Evolutionary conservation across 345 rosid genomes (phyloP).

Genomic region (Eucalyptus virginea): DNA sequence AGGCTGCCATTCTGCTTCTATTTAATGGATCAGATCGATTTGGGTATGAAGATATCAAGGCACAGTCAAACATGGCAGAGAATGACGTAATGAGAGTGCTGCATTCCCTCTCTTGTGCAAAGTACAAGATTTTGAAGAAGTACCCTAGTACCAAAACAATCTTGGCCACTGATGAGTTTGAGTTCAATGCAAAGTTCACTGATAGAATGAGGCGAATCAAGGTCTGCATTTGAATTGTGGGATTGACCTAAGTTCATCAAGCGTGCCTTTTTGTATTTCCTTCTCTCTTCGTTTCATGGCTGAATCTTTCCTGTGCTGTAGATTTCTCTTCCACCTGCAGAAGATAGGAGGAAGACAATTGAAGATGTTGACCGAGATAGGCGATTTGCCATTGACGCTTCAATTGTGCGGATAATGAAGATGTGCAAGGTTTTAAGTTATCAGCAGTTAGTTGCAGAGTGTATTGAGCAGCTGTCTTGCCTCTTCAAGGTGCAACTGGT

Average conservation of each 20-base stretch:
- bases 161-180: slow-evolving; percentile 22
- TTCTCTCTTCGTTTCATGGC: not conserved
- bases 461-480: slow-evolving; percentile 20
- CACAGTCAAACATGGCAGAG: slow-evolving; percentile 11
- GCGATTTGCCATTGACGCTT: slow-evolving; percentile 19
- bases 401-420: slow-evolving; percentile 40
- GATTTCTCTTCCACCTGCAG: slow-evolving; percentile 24
- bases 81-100: slow-evolving; percentile 24
- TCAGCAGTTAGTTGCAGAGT: slow-evolving; percentile 24
- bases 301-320: not conserved
- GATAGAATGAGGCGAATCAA: slow-evolving; percentile 30
- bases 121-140: slow-evolving; percentile 26
- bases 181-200: slow-evolving; percentile 19
- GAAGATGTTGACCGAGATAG: slow-evolving; percentile 30
- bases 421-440: slow-evolving; percentile 23
- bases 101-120: slow-evolving; percentile 26
- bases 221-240: not conserved
- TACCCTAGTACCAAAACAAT: slow-evolving; percentile 9
- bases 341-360: slow-evolving; percentile 17
- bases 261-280: not conserved
- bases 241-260: not conserved
- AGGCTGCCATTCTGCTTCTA: slow-evolving; percentile 28
- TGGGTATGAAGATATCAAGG: slow-evolving; percentile 25
- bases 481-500: slow-evolving; percentile 13
- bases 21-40: slow-evolving; percentile 22